Evolutionary conservation across 1,139 yeast genomes (phyloP).

Genomic region (Yamadazyma aaseri): DNA sequence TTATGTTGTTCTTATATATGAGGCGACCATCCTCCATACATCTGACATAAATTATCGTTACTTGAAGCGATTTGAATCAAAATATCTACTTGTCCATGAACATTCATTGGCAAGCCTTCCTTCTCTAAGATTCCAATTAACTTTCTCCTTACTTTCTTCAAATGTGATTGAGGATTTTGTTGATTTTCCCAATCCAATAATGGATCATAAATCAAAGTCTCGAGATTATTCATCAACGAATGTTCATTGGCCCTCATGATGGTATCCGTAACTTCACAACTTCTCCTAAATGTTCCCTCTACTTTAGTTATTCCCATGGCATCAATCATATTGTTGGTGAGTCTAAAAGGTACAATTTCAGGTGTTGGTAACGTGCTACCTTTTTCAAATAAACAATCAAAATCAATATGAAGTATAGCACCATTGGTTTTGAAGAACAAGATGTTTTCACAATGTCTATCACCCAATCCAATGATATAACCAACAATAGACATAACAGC

Average conservation of each 20-base stretch:
- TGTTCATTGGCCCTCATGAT: constrained; percentile 79
- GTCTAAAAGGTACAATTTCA: constrained; percentile 89
- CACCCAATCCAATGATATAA: constrained; percentile 86
- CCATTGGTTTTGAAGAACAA: constrained; percentile 74
- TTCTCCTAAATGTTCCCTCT: constrained; percentile 83
- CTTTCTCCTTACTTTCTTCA: constrained; percentile 72
- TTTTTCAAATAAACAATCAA: constrained; percentile 92
- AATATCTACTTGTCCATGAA: constrained; percentile 90
- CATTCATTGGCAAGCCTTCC: constrained; percentile 84
- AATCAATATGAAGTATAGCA: constrained; percentile 87
- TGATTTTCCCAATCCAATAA: constrained; percentile 66
- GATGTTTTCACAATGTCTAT: constrained; percentile 92
- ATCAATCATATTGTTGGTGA: constrained; percentile 85
- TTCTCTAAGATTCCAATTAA: constrained; percentile 76
- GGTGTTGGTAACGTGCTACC: constrained; percentile 73
- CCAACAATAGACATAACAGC: constrained; percentile 99
- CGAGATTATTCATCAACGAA: constrained; percentile 87
- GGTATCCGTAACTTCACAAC: constrained; percentile 81
- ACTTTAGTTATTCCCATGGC: constrained; percentile 90
- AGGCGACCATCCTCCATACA: constrained; percentile 97
- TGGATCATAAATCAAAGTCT: constrained; percentile 91
- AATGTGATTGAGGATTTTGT: constrained; percentile 62
- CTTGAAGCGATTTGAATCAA: constrained; percentile 83
- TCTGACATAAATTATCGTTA: constrained; percentile 65
- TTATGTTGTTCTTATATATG: constrained; percentile 28